phyloP scores from a whole-genome alignment of 2,329 filamentous ascomycete genomes.

The Talaromyces rugulosus region DNA sequence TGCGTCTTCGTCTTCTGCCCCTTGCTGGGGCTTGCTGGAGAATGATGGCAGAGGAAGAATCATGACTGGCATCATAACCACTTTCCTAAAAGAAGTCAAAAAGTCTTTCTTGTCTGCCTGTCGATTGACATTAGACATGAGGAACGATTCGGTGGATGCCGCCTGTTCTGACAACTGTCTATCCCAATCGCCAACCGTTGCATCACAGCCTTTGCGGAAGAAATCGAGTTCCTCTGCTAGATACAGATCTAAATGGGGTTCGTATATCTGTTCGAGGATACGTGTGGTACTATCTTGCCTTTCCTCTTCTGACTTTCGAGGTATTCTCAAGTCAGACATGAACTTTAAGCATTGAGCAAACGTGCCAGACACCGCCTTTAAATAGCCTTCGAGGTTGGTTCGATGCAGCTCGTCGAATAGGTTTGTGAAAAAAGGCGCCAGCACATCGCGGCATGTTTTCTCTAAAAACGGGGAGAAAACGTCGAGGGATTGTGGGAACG shows the following conservation, averaged over 20 bases:
- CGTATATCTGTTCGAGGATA: conserved; percentile 70
- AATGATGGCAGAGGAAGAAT: conserved; percentile 65
- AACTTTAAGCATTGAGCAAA: conserved; percentile 84
- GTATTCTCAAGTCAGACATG: conserved; percentile 64
- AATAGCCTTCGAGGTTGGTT: conserved; percentile 68
- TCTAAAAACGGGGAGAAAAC: conserved; percentile 77
- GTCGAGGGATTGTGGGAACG: conserved; percentile 67
- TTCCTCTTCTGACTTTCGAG: conserved; percentile 55
- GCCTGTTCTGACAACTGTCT: conserved; percentile 88
- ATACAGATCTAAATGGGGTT: conserved; percentile 90
- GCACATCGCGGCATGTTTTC: conserved; percentile 73
- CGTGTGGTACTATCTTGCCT: conserved; percentile 63
- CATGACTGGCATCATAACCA: conserved; percentile 98
- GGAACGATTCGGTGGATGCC: conserved; percentile 84
- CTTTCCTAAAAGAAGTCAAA: conserved; percentile 92
- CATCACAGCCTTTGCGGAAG: conserved; percentile 72
- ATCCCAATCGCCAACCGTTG: conserved; percentile 81
- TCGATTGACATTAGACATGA: conserved; percentile 91
- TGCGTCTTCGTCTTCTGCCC: conserved; percentile 22
- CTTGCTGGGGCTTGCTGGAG: conserved; percentile 52
- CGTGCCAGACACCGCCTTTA: conserved; percentile 80
- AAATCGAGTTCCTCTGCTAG: conserved; percentile 84
- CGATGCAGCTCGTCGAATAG: conserved; percentile 85
- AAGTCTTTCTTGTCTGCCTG: conserved; percentile 97
- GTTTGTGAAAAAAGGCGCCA: conserved; percentile 80